Conservation (phyloP, 345 rosid species). For the Salix exigua region DNA sequence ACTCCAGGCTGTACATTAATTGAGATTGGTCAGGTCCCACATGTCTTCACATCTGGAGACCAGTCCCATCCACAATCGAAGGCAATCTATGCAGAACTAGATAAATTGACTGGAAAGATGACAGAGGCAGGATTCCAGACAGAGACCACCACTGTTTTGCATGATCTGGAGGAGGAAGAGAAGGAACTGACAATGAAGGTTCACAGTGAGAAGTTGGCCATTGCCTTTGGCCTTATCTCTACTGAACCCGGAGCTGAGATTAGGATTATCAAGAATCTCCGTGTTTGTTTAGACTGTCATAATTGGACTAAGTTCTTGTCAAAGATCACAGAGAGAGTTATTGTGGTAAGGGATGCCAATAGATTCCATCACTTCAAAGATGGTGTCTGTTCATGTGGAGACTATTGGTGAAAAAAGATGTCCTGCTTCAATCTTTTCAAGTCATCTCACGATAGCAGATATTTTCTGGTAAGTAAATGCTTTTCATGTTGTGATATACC, state of each 20-base stretch:
- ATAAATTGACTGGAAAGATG: conserved; percentile 57
- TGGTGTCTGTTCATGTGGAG: conserved; percentile 78
- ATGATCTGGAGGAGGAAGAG: conserved; percentile 89
- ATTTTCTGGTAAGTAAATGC: background rate
- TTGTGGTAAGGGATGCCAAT: conserved; percentile 75
- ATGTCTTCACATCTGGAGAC: conserved; percentile 75
- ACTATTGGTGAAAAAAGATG: conserved; percentile 50
- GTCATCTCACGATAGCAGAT: background rate
- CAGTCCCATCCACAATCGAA: conserved; percentile 57
- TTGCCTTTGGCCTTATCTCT: conserved; percentile 71
- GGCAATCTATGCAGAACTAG: conserved; percentile 59
- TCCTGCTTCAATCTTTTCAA: background rate
- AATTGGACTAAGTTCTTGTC: conserved; percentile 69
- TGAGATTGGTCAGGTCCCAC: conserved; percentile 58
- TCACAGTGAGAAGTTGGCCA: conserved; percentile 81
- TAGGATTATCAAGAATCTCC: conserved; percentile 69
- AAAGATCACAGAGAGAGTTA: conserved; percentile 59
- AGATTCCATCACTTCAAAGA: conserved; percentile 78
- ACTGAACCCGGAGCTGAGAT: conserved; percentile 66
- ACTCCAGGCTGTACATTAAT: conserved; percentile 75
- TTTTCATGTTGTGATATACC: background rate
- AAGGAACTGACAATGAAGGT: conserved; percentile 62
- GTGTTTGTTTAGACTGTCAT: conserved; percentile 80
- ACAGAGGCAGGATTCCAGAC: conserved; percentile 70
- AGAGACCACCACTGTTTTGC: conserved; percentile 56